Evolutionary conservation across 2,329 filamentous ascomycete species (phyloP), one percentile per base, ranked within the genome.

Genomic region (Mariannaea elegans): DNA sequence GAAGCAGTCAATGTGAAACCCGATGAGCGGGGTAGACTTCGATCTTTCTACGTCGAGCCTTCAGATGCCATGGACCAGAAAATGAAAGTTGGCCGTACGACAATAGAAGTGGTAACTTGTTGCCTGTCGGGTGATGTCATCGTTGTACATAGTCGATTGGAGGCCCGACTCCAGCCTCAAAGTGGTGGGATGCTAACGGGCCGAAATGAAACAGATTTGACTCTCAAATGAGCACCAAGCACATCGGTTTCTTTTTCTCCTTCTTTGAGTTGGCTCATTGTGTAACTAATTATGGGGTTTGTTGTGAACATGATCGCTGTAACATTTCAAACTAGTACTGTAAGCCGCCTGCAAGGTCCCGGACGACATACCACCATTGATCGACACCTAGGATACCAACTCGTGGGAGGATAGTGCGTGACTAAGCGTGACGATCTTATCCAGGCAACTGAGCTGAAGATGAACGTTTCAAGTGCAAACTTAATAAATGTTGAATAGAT

Each of bases 301-400:
- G 29, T 16, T 44, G 58, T 55, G 63, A 65, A 67, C 57, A 59
- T 32, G 60, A 55, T 27, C 9, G 56, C 32, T 44, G 65, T 44
- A 53, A 46, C 29, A 45, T 42, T 55, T 49, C 50, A 23, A 47
- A 48, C 65, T 59, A 47, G 21, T 13, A 27, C 38, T 14, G 19
- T 24, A 4, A 50, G 50, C 60, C 46, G 63, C 53, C 67, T 69
- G 66, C 66, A 69, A 69, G 66, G 66, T 69, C 66, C 66, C 66
- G 65, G 62, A 60, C 34, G 61, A 53, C 58, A 63, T 56, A 55
- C 56, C 64, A 51, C 51, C 61, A 39, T 50, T 65, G 59, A 69
- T 66, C 69, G 56, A 60, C 63, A 41, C 58, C 58, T 32, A 38
- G 52, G 41, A 50, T 58, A 52, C 46, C 42, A 47, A 46, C n/a